These are phyloP conservation scores for Purshia tridentata DNA, from an alignment of 306 rosid species.

Conservation along the genomic window DNA sequence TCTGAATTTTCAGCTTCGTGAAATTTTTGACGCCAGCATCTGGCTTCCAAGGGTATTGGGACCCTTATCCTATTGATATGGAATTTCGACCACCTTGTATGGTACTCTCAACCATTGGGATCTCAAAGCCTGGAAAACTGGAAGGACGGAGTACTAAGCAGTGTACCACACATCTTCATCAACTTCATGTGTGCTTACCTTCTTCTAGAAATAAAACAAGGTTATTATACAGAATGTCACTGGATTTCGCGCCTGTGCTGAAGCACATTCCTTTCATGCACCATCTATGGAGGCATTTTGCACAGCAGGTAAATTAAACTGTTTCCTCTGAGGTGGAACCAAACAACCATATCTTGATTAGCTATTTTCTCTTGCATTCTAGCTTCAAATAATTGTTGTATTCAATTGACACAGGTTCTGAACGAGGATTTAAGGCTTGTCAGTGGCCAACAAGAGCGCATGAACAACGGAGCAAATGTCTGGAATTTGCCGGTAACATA, in stretches of 20 bases:
- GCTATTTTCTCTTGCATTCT: background rate
- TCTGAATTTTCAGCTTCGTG: conserved; percentile 72
- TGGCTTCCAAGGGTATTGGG: conserved; percentile 95
- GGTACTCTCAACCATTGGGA: conserved; percentile 92
- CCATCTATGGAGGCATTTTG: conserved; percentile 79
- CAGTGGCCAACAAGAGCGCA: conserved; percentile 83
- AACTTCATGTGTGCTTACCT: conserved; percentile 91
- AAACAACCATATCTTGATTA: background rate
- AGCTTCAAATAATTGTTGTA: background rate
- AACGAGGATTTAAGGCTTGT: conserved; percentile 90
- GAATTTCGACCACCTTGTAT: conserved; percentile 95
- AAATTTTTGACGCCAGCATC: conserved; percentile 86
- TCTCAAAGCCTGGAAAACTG: conserved; percentile 89
- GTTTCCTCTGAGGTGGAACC: background rate
- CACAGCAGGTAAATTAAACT: conserved; percentile 65
- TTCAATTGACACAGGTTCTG: conserved; percentile 51
- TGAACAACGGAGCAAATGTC: conserved; percentile 72
- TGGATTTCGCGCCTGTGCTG: conserved; percentile 83
- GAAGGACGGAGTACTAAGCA: conserved; percentile 73
- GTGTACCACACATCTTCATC: conserved; percentile 84
- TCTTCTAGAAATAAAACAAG: conserved; percentile 79
- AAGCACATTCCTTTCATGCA: conserved; percentile 81
- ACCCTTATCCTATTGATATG: conserved; percentile 96
- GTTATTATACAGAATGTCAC: conserved; percentile 84
- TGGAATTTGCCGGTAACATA: conserved; percentile 87